Base-by-base conservation (phyloP, 31 red algal species). In the Asparagopsis taxiformis region DNA sequence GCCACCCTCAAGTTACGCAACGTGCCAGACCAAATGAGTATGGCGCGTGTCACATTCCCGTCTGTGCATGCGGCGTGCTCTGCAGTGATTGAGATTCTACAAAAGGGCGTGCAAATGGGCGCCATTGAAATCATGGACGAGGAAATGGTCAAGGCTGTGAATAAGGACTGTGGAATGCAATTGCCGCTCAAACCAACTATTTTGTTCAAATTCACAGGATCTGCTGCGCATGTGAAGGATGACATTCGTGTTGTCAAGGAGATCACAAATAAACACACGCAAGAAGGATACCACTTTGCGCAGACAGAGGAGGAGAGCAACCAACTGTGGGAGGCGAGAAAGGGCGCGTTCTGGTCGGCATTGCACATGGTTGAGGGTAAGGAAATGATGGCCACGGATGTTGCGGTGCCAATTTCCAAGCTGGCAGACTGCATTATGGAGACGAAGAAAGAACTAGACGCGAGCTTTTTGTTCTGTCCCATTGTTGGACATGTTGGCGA, bases 401-500 rank as follows among this genome's bases (percentile, higher is more conserved):
- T 94, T 20, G 82, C 84, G 17, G 97, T 99, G 49, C 97, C 92
- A 29, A 87, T 99, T 34, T 96, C 92, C 9, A 86, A 75, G 46
- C 68, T 99, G 38, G 88, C 97, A 3, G 97, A 96, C 46, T 92
- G 90, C 65, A 84, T 99, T 77, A 71, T 71, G 41, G 79, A 82
- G 25, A 99, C 92, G 9, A 84, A 90, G 77, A 75, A 89, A 38
- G 92, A 99, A 36, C 61, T 99, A 15, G 88, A 87, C 41, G 79
- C 83, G 16, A 90, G 78, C 65, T 87, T 87, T 21, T 73, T 99
- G 58, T 77, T 96, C 35, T 78, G 89, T 25, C 92, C 97, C 3
- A 89, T 99, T 33, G 86, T 99, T 5, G 97, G 79, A 19, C 97
- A 99, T 74, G 97, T 88, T 17, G 97, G 92, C 31, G 92, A 99